Conservation (phyloP, 495 filamentous ascomycete species). For the Annulohypoxylon moriforme region DNA sequence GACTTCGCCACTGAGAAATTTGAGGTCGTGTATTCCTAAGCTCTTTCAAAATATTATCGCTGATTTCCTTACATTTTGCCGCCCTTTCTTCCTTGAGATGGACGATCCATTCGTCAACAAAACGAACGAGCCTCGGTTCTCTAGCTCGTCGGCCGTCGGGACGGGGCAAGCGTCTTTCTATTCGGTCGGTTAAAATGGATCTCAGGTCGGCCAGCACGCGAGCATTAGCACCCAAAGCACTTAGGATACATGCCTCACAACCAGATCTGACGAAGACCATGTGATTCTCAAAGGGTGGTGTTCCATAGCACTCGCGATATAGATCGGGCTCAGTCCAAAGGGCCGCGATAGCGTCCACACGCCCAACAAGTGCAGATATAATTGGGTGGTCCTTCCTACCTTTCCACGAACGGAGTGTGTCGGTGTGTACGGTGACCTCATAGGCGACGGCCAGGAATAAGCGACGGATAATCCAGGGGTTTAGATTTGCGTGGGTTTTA, state of each 20-base stretch:
- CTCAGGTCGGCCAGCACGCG: conserved; percentile 52
- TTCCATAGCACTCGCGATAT: conserved; percentile 47
- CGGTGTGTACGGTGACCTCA: conserved; percentile 51
- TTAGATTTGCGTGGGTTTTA: conserved; percentile 48
- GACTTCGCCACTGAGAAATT: conserved; percentile 34
- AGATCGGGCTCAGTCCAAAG: conserved; percentile 50
- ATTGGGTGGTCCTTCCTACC: conserved; percentile 21
- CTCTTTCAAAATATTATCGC: conserved; percentile 27
- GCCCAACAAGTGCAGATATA: conserved; percentile 45
- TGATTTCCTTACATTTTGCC: conserved; percentile 32
- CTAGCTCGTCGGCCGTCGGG: neutral
- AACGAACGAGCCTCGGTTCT: conserved; percentile 46
- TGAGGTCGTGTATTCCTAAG: conserved; percentile 31
- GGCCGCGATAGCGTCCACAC: conserved; percentile 49
- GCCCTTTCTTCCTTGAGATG: conserved; percentile 24
- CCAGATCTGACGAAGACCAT: conserved; percentile 46
- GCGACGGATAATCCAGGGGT: conserved; percentile 50
- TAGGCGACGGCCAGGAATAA: conserved; percentile 50
- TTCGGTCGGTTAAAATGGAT: conserved; percentile 50
- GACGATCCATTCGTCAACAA: conserved; percentile 58
- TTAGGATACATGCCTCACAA: conserved; percentile 61
- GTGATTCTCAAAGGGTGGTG: conserved; percentile 35
- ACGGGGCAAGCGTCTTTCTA: conserved; percentile 29
- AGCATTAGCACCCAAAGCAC: conserved; percentile 53
- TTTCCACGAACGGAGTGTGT: conserved; percentile 39